Percentiles rank a stretch among this genome's conserved stretches.
Conservation (phyloP, 345 rosid species). For the Hibiscus syriacus region DNA sequence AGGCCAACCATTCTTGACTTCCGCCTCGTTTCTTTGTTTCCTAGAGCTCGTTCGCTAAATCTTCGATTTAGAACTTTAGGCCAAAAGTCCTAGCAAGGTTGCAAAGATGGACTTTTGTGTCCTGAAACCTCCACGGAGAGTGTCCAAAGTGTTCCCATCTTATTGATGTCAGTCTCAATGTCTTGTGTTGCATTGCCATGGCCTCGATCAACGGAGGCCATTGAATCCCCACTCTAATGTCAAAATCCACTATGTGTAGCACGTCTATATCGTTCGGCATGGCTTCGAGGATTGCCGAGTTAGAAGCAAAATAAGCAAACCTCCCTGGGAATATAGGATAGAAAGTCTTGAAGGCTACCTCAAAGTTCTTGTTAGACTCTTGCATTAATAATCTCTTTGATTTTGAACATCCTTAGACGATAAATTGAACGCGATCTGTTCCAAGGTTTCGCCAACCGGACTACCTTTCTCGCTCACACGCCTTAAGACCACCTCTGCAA, state of each 20-base stretch:
- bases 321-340: constrained; percentile 45
- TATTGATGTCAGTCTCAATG: constrained; percentile 29
- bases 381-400: constrained; percentile 23
- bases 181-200: constrained; percentile 14
- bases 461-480: not conserved
- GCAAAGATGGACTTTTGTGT: constrained; percentile 19
- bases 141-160: constrained; percentile 20
- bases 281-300: constrained; percentile 36
- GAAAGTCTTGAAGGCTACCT: constrained; percentile 32
- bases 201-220: constrained; percentile 44
- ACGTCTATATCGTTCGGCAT: constrained; percentile 17
- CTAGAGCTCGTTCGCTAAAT: constrained; percentile 24
- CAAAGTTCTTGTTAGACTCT: constrained; percentile 32
- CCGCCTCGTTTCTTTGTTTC: constrained; percentile 19
- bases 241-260: constrained; percentile 43
- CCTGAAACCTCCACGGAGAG: constrained; percentile 17
- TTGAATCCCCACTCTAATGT: constrained; percentile 42
- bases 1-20: constrained; percentile 23
- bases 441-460: constrained; percentile 7
- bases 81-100: constrained; percentile 25
- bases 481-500: not conserved
- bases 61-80: constrained; percentile 18
- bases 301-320: constrained; percentile 46
- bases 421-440: not conserved
- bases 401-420: constrained; percentile 6